Conservation (phyloP, 73 alveolate genomes). For the Tetrahymena malaccensis region DNA sequence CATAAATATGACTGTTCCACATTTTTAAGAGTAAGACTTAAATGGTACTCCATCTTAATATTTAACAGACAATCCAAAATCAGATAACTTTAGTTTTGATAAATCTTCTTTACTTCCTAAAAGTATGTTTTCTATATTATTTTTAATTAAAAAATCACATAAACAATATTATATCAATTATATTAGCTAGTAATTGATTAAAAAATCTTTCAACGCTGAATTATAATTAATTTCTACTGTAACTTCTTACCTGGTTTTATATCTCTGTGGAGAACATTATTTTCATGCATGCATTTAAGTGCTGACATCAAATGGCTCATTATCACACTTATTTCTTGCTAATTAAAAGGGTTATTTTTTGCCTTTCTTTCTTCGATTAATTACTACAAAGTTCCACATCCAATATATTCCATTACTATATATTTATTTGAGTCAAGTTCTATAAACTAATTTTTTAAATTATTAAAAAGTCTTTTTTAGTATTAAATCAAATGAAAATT, state of each 20-base stretch:
- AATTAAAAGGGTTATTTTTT: constrained; percentile 3
- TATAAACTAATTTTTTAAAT: background rate
- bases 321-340: background rate
- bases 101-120: constrained; percentile 38
- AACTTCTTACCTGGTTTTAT: constrained; percentile 52
- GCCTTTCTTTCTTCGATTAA: constrained; percentile 6
- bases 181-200: background rate
- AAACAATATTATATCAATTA: background rate
- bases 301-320: constrained; percentile 40
- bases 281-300: constrained; percentile 21
- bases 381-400: constrained; percentile 63
- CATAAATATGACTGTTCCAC: constrained; percentile 77
- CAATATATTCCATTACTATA: constrained; percentile 63
- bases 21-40: constrained; percentile 43
- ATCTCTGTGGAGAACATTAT: constrained; percentile 63
- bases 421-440: background rate
- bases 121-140: constrained; percentile 34
- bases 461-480: no score
- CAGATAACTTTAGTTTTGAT: constrained; percentile 50
- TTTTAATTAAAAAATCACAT: background rate
- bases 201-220: background rate
- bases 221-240: background rate
- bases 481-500: no score
- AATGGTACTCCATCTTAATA: constrained; percentile 27
- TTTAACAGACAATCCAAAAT: constrained; percentile 63